phyloP scores from a whole-genome alignment of 2,329 filamentous ascomycete genomes.

The Nannizziopsis barbatae region DNA sequence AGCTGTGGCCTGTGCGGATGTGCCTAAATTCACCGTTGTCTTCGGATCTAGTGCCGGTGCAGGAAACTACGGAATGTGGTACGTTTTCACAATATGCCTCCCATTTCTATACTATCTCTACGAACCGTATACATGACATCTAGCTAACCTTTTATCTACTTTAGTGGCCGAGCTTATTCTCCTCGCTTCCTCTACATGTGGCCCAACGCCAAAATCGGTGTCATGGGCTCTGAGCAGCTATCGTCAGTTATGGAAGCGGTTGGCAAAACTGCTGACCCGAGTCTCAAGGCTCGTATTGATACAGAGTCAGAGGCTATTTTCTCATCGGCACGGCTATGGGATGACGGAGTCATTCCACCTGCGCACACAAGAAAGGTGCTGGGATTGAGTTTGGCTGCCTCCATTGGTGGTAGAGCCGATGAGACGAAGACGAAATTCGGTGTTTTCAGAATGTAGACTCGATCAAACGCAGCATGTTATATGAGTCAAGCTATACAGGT shows the following conservation, averaged over 20 bases:
- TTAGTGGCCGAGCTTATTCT: constrained; percentile 74
- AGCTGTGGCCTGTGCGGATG: constrained; percentile 83
- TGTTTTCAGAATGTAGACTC: constrained; percentile 64
- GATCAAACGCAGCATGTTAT: not conserved
- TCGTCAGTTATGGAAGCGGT: constrained; percentile 91
- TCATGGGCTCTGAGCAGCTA: constrained; percentile 93
- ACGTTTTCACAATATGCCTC: constrained; percentile 23
- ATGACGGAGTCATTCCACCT: constrained; percentile 70
- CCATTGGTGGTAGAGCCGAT: constrained; percentile 49
- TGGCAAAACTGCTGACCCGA: constrained; percentile 68
- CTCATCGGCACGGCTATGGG: constrained; percentile 83
- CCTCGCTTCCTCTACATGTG: constrained; percentile 91
- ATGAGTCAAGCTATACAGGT: not conserved
- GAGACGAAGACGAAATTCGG: constrained; percentile 58
- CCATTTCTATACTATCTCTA: not conserved
- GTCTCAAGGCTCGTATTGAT: constrained; percentile 74
- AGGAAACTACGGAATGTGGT: constrained; percentile 96
- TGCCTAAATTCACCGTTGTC: constrained; percentile 94
- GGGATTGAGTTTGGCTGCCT: constrained; percentile 59
- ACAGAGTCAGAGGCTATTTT: constrained; percentile 80
- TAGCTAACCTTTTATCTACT: constrained; percentile 4
- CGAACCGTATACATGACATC: constrained; percentile 7
- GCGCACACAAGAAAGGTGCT: constrained; percentile 63
- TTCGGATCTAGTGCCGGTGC: constrained; percentile 88
- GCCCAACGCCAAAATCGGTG: constrained; percentile 90